These are phyloP conservation scores for Aspergillus niger DNA, from an alignment of 2,329 filamentous ascomycete genomes.

Conservation along the genomic window DNA sequence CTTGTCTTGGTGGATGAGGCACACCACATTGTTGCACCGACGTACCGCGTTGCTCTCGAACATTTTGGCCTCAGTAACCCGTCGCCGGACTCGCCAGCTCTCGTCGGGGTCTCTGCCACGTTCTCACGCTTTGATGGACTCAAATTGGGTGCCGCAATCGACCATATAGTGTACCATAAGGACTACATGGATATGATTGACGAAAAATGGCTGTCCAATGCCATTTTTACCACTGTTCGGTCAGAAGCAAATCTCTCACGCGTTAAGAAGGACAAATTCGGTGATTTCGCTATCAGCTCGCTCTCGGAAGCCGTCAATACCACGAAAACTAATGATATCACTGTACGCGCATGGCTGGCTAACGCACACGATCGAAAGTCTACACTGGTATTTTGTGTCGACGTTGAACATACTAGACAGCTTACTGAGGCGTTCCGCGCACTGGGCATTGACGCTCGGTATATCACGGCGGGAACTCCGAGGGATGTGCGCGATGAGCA, in stretches of 20 bases:
- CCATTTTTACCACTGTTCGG: constrained; percentile 91
- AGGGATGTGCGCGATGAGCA: constrained; percentile 67
- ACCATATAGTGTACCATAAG: constrained; percentile 95
- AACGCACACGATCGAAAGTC: constrained; percentile 75
- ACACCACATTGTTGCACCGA: constrained; percentile 87
- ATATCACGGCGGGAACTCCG: constrained; percentile 80
- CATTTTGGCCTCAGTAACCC: constrained; percentile 71
- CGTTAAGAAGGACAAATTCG: constrained; percentile 64
- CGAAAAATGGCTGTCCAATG: constrained; percentile 87
- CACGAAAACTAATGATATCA: constrained; percentile 75
- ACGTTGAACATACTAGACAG: constrained; percentile 75
- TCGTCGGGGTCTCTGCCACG: constrained; percentile 89
- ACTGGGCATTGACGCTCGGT: constrained; percentile 78
- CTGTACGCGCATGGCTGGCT: constrained; percentile 80
- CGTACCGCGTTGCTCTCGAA: constrained; percentile 73
- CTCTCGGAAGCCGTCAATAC: constrained; percentile 85
- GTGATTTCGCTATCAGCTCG: constrained; percentile 79
- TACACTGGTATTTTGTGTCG: constrained; percentile 92
- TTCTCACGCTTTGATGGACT: constrained; percentile 81
- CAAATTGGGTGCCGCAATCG: constrained; percentile 78
- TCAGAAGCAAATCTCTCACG: constrained; percentile 76
- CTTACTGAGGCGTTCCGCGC: constrained; percentile 75
- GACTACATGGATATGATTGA: constrained; percentile 79
- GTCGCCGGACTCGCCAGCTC: constrained; percentile 57
- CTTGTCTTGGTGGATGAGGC: constrained; percentile 93